phyloP scores from a whole-genome alignment of 208 protist genomes.

The Leptomonas seymouri region DNA sequence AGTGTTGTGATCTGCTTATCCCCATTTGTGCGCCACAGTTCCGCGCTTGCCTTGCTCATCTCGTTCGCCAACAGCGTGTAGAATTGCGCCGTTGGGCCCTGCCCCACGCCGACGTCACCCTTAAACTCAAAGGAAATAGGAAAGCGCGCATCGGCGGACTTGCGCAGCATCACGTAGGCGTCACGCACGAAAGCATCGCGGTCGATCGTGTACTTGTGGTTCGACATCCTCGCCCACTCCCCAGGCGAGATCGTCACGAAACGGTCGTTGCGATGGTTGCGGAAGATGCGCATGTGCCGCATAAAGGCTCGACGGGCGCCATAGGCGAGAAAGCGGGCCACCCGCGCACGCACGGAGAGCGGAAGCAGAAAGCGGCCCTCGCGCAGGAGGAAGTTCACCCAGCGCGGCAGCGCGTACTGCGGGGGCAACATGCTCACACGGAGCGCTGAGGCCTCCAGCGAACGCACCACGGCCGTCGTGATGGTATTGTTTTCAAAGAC shows the following conservation, averaged over 20 bases:
- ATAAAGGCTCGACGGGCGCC: slow-evolving; percentile 74
- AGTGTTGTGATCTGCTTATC: not conserved
- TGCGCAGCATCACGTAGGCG: slow-evolving; percentile 68
- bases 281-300: slow-evolving; percentile 60
- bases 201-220: slow-evolving; percentile 85
- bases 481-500: slow-evolving; percentile 62
- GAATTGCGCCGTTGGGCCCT: slow-evolving; percentile 91
- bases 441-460: slow-evolving; percentile 77
- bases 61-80: slow-evolving; percentile 81
- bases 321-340: slow-evolving; percentile 82
- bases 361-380: slow-evolving; percentile 79
- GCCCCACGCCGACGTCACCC: slow-evolving; percentile 87
- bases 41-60: slow-evolving; percentile 36
- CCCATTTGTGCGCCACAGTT: slow-evolving; percentile 59
- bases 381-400: slow-evolving; percentile 78
- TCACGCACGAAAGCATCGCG: slow-evolving; percentile 64
- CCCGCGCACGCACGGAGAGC: slow-evolving; percentile 46
- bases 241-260: slow-evolving; percentile 45
- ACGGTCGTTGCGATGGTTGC: slow-evolving; percentile 48
- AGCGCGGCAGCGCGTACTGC: slow-evolving; percentile 74
- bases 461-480: slow-evolving; percentile 60
- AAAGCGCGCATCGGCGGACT: slow-evolving; percentile 65
- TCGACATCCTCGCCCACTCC: slow-evolving; percentile 73
- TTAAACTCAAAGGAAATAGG: slow-evolving; percentile 89
- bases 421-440: slow-evolving; percentile 77